Evolutionary conservation across 257 asterid genomes (phyloP).

Genomic region (Solanum pinnatisectum): DNA sequence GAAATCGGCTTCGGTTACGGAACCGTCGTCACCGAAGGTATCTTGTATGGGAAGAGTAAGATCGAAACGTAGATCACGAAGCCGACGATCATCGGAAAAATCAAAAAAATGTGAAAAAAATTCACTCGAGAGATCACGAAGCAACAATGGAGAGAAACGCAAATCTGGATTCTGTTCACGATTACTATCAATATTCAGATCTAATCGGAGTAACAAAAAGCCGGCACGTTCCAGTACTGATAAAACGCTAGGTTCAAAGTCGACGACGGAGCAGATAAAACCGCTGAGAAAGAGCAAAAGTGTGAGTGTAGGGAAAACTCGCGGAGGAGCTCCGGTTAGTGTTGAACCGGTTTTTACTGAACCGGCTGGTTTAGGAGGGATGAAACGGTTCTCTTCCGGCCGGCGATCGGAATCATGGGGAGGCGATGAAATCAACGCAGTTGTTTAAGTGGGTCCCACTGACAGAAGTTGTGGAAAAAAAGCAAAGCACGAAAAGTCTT

Average conservation of each 20-base stretch:
- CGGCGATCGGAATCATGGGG: slow-evolving; percentile 17
- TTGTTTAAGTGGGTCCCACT: slow-evolving; percentile 1
- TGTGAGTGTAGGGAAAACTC: neutral
- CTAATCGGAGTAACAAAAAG: slow-evolving; percentile 16
- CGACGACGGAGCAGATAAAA: slow-evolving; percentile 14
- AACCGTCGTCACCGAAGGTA: slow-evolving; percentile 91
- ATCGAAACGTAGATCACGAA: slow-evolving; percentile 47
- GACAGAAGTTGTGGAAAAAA: neutral
- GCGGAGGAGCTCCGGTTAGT: neutral
- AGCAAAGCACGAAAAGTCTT: neutral
- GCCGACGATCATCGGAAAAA: slow-evolving; percentile 41
- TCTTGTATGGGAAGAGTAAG: slow-evolving; percentile 91
- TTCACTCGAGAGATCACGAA: slow-evolving; percentile 17
- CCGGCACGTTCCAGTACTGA: slow-evolving; percentile 20
- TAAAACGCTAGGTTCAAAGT: slow-evolving; percentile 10
- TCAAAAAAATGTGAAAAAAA: slow-evolving; percentile 28
- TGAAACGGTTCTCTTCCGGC: slow-evolving; percentile 38
- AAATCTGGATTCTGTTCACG: slow-evolving; percentile 45
- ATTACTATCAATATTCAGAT: slow-evolving; percentile 41
- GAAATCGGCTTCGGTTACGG: slow-evolving; percentile 28
- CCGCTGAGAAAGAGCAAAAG: slow-evolving; percentile 13
- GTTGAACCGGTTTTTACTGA: slow-evolving; percentile 11
- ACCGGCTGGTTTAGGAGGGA: slow-evolving; percentile 30
- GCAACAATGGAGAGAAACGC: slow-evolving; percentile 17
- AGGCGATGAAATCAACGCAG: slow-evolving; percentile 15